A percentile compares a stretch with the other conserved stretches of the same genome.
Evolutionary conservation across 768 basidiomycete genomes (phyloP).

Genomic region (Dioszegia aurantiaca): DNA sequence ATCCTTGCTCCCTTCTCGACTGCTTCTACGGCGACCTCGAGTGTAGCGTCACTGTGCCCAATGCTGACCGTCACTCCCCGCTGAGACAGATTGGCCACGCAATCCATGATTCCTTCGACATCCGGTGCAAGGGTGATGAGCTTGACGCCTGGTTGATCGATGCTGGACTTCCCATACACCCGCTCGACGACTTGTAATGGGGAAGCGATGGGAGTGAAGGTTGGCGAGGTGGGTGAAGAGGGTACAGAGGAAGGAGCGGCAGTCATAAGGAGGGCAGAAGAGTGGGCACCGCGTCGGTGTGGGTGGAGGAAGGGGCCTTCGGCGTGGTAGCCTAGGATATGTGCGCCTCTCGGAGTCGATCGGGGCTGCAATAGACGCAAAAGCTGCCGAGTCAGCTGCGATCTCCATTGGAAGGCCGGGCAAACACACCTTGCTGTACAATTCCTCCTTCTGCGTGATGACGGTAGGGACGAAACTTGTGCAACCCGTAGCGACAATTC

Average conservation of each 20-base stretch:
- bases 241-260: conserved; percentile 11
- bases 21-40: conserved; percentile 68
- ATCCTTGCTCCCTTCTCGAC: conserved; percentile 72
- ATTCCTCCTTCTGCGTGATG: conserved; percentile 24
- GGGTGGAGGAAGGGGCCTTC: conserved; percentile 85
- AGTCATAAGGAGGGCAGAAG: conserved; percentile 52
- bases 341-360: conserved; percentile 61
- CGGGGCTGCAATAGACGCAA: conserved; percentile 68
- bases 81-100: conserved; percentile 61
- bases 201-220: conserved; percentile 53
- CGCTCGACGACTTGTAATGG: conserved; percentile 63
- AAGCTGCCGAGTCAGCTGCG: conserved; percentile 54
- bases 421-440: conserved; percentile 23
- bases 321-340: conserved; percentile 80
- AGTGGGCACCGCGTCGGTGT: conserved; percentile 80
- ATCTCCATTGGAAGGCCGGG: conserved; percentile 35
- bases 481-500: conserved; percentile 80
- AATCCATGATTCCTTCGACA: conserved; percentile 73
- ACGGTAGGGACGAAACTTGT: conserved; percentile 66
- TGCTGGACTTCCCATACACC: conserved; percentile 56
- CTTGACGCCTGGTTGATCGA: conserved; percentile 56
- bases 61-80: conserved; percentile 77
- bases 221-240: conserved; percentile 56
- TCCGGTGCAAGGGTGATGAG: conserved; percentile 86
- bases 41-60: conserved; percentile 79